Base-by-base conservation (phyloP, 345 rosid genomes). In the Lumnitzera racemosa region DNA sequence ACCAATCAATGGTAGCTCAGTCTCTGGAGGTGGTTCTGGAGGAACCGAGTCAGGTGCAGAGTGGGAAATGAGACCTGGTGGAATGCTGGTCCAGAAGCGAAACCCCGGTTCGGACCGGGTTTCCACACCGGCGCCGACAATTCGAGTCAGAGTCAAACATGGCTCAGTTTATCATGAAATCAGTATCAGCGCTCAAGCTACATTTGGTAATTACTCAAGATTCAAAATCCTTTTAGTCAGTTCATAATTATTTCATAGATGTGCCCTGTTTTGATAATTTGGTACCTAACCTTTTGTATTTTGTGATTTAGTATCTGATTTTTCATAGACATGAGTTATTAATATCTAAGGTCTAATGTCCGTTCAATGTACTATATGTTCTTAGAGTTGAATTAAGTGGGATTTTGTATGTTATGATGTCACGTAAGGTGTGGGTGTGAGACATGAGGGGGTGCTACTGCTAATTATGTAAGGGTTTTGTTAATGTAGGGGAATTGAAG, bases 21-120 rank as follows among this genome's bases (percentile, higher is more conserved):
- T 36, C 43, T 36, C 43, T 9, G 43, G 43, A 9, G 43, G 43
- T 36, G 10, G 43, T 36, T 36, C 43, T 36, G 43, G 43, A 5
- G 43, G 43, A 9, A 7, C 43, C 7, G 43, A 36, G 43, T 36
- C 43, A 36, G 46, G 64, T 15, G 64, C 49, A 24, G 56, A 25
- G 56, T 81, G 73, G 83, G 90, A 84, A 69, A 57, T 84, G 43
- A 73, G 83, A 64, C 87, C 81, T 2, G 85, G 90, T 64, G 90
- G 87, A 56, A 79, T 84, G 90, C 17, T 84, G 61, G 85, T 84
- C n/a, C 87, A 84, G 71, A 79, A 70, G 66, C 41, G 85, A 41
- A 55, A 61, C 62, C 68, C 64, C 27, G 66, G 57, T n/a, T 75
- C 79, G 63, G 68, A 64, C 59, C 71, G 64, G 50, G 65, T 31